A percentile compares a stretch with the other conserved stretches of the same genome.
These are phyloP conservation scores for Castanea sativa DNA, from an alignment of 306 rosid genomes.

Conservation along the genomic window DNA sequence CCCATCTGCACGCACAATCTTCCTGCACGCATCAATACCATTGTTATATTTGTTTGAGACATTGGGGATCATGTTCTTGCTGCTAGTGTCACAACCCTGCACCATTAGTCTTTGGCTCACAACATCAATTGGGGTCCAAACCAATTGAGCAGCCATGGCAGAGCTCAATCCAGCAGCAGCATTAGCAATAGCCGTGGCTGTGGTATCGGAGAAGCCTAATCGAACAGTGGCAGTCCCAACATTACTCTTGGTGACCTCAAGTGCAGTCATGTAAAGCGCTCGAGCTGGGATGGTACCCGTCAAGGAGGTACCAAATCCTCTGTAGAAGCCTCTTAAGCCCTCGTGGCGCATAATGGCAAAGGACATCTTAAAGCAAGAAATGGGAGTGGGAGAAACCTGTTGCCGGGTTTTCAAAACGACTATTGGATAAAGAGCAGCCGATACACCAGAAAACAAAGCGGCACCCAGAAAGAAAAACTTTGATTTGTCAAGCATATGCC, in stretches of 20 bases:
- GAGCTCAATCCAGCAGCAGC: slow-evolving; percentile 84
- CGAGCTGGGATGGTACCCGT: slow-evolving; percentile 94
- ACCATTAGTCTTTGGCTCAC: slow-evolving; percentile 96
- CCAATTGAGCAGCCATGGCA: slow-evolving; percentile 92
- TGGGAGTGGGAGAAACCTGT: slow-evolving; percentile 63
- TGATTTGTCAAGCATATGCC: slow-evolving; percentile 97
- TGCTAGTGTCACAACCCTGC: slow-evolving; percentile 42
- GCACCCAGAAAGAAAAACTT: slow-evolving; percentile 93
- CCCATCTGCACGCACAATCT: slow-evolving; percentile 74
- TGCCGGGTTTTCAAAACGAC: slow-evolving; percentile 84
- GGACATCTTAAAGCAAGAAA: slow-evolving; percentile 67
- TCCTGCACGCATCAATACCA: slow-evolving; percentile 81
- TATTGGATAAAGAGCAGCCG: slow-evolving; percentile 73
- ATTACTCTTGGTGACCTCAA: slow-evolving; percentile 79
- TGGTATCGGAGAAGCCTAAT: slow-evolving; percentile 73
- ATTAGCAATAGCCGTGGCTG: slow-evolving; percentile 65
- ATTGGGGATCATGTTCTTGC: slow-evolving; percentile 34
- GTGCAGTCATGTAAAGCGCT: slow-evolving; percentile 88
- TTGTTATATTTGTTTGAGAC: slow-evolving; percentile 57
- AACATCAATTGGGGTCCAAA: slow-evolving; percentile 96
- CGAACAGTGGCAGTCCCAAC: slow-evolving; percentile 60
- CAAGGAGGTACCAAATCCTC: slow-evolving; percentile 90
- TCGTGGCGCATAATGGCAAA: slow-evolving; percentile 64
- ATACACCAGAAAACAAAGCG: slow-evolving; percentile 89
- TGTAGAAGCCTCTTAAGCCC: slow-evolving; percentile 83